Evolutionary conservation across 163 green algal genomes (phyloP), one percentile per base, ranked within the genome.

Genomic region (Prototheca cutis): DNA sequence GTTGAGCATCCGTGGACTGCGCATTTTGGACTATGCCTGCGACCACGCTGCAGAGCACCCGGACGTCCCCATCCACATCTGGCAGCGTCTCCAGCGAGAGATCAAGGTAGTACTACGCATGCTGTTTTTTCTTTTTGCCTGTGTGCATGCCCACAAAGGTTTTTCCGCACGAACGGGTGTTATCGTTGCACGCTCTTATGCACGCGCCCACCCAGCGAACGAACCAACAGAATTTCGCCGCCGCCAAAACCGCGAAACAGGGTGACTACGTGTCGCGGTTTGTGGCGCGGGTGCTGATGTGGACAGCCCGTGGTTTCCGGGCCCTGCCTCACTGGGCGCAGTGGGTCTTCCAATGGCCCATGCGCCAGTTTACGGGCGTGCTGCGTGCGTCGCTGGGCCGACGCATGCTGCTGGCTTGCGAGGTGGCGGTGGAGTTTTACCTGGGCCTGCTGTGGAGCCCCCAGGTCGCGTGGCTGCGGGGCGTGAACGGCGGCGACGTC

Each of bases 371-470:
- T 39, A 28, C 60, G 58, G 59, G 40, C 48, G 54, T 58, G 31
- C 39, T 75, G 54, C 66, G 66, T 33, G 18, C 24, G 13, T 13
- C 60, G 31, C 58, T 87, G 55, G 78, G 74, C 6, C 60, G 59
- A 1, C 67, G 59, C 15, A 86, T 88, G 76, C 63, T 87, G 58
- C 70, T 84, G 32, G 59, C 62, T 3, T 74, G 75, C 30, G 80
- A 87, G 69, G 69, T 89, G 40, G 84, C 80, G 2, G 65, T 93
- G 21, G 84, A 93, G 72, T 80, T 85, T 51, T 87, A 84, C 64
- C 66, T 87, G 4, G 71, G 81, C 1, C 74, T 93, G 23, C 79
- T 73, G 1, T 69, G 55, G 53, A 80, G 65, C 17, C 81, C 81
- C 6, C 80, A 87, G 66, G 62, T 71, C 30, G 65, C 79, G 58